Percentiles rank a stretch among this genome's conserved stretches.
Evolutionary conservation across 1,284 basidiomycete species (phyloP).

Genomic region (Filobasidium uniguttulatum): DNA sequence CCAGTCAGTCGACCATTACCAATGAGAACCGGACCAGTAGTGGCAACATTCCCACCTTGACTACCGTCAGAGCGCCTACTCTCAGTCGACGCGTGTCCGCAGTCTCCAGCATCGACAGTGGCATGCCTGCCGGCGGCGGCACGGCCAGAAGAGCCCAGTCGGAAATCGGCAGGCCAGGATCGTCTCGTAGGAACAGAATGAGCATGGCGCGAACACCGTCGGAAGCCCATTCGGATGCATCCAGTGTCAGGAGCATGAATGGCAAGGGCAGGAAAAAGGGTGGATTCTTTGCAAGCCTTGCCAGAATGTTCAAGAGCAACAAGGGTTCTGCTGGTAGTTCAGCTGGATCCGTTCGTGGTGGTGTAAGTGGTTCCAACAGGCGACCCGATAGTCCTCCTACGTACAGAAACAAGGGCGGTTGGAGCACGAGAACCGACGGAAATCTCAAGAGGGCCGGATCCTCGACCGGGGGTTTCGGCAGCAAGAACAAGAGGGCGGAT

Average conservation of each 20-base stretch:
- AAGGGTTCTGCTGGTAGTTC: conserved; percentile 12
- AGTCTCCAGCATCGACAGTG: too few species aligned
- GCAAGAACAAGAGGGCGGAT: conserved; percentile 15
- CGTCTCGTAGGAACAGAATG: conserved; percentile 7
- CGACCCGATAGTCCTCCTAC: conserved; percentile 21
- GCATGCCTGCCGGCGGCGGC: neutral
- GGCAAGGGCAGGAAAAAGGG: conserved; percentile 24
- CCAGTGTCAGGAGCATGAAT: conserved; percentile 18
- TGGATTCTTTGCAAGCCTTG: conserved; percentile 33
- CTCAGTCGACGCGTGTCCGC: conserved; percentile 15
- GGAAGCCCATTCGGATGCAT: conserved; percentile 24
- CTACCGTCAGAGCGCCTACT: conserved; percentile 9
- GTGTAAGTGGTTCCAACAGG: conserved; percentile 15
- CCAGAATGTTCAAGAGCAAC: conserved; percentile 29
- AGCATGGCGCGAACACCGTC: conserved; percentile 17
- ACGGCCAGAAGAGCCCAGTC: neutral
- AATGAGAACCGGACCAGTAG: neutral
- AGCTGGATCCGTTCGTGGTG: conserved; percentile 19
- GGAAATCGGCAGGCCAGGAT: conserved; percentile 22
- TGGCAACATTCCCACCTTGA: conserved; percentile 7
- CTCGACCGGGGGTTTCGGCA: conserved; percentile 9
- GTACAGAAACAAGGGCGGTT: conserved; percentile 18
- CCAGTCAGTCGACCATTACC: conserved; percentile 3
- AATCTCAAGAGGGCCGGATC: conserved; percentile 27
- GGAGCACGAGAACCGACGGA: conserved; percentile 32